Percentiles rank a stretch among this genome's conserved stretches.
Evolutionary conservation across 352 stramenopile species (phyloP).

Genomic region (Lagenidium sp.): DNA sequence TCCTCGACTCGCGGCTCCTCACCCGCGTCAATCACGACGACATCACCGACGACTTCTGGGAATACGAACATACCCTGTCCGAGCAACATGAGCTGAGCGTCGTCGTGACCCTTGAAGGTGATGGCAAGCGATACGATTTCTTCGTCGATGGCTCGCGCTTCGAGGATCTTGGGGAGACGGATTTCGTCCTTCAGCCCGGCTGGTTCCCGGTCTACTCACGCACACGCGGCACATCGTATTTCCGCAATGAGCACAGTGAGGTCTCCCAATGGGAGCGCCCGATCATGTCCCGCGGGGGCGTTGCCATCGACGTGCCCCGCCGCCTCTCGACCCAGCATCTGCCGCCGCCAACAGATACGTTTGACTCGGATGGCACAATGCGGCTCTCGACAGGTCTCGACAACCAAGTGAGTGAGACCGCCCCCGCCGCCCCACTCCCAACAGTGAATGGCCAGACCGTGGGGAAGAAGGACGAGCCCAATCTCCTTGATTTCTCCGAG

Average conservation of each 20-base stretch:
- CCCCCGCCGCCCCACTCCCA: background rate
- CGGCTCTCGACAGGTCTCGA: conserved; percentile 6
- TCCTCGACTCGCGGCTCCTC: conserved; percentile 61
- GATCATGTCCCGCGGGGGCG: conserved; percentile 40
- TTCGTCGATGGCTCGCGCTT: conserved; percentile 69
- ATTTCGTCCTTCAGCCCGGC: conserved; percentile 69
- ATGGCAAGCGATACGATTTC: conserved; percentile 64
- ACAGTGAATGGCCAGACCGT: background rate
- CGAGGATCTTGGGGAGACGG: conserved; percentile 64
- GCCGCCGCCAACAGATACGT: conserved; percentile 7
- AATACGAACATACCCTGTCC: conserved; percentile 63
- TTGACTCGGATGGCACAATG: conserved; percentile 12
- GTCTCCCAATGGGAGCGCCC: conserved; percentile 74
- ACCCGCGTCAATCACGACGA: conserved; percentile 49
- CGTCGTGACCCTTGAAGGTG: conserved; percentile 50
- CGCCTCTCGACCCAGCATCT: conserved; percentile 10
- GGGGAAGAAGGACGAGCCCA: conserved; percentile 19
- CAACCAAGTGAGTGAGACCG: conserved; percentile 4
- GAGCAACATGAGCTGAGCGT: conserved; percentile 64
- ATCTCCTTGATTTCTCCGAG: conserved; percentile 63
- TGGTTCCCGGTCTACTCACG: conserved; percentile 78
- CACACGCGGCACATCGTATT: conserved; percentile 64
- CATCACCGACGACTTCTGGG: conserved; percentile 54
- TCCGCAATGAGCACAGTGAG: conserved; percentile 49
- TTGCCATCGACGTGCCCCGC: conserved; percentile 17